Percentiles rank a stretch among this genome's conserved stretches.
These are phyloP conservation scores for Friedmanniomyces simplex DNA, from an alignment of 495 filamentous ascomycete genomes.

Conservation along the genomic window DNA sequence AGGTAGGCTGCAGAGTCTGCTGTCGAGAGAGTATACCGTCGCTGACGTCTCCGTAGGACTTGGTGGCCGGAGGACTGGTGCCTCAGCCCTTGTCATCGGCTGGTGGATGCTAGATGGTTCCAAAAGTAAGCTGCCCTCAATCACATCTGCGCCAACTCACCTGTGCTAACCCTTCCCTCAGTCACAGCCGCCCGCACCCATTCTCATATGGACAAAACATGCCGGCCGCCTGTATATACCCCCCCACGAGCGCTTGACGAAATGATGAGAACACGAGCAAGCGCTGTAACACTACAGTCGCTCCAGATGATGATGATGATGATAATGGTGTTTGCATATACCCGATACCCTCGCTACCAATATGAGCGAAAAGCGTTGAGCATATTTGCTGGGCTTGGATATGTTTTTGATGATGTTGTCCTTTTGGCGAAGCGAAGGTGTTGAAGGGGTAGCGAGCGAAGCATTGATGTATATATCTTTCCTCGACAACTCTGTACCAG, in stretches of 20 bases:
- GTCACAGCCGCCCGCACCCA: too few relatives aligned
- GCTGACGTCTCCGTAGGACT: neutral
- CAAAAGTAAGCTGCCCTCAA: neutral
- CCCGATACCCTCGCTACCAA: conserved; percentile 7
- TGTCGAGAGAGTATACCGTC: neutral
- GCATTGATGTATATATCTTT: neutral
- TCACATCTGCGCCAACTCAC: neutral
- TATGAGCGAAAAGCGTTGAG: conserved; percentile 9
- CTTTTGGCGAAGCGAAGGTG: neutral
- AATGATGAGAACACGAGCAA: too few relatives aligned
- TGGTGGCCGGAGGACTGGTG: conserved; percentile 49
- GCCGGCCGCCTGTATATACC: too few relatives aligned
- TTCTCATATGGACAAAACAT: too few relatives aligned
- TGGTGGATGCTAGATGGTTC: conserved; percentile 5
- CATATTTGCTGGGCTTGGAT: neutral
- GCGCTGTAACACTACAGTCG: too few relatives aligned
- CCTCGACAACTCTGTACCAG: too few relatives aligned
- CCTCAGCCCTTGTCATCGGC: conserved; percentile 34
- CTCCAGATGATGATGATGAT: neutral
- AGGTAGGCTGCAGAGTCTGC: conserved; percentile 32
- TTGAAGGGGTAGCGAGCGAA: neutral
- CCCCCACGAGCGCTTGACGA: too few relatives aligned
- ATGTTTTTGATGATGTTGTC: neutral
- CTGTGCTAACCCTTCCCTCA: neutral
- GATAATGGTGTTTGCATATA: neutral